Evolutionary conservation across 176 grass and related monocot species (phyloP), one percentile per base, ranked within the genome.

Genomic region (Carex parvula): DNA sequence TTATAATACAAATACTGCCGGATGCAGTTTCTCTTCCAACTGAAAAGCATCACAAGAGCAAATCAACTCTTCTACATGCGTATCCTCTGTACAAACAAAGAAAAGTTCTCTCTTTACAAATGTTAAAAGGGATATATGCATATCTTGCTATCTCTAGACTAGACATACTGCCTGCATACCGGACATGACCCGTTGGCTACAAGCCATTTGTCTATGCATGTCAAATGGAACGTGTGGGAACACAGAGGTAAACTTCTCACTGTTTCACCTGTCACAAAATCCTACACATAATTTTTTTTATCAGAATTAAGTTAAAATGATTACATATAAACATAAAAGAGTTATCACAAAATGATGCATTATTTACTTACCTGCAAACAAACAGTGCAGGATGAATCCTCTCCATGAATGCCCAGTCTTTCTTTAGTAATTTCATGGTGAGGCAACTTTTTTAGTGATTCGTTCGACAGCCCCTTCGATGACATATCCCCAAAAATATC

Each of bases 121-220:
- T 48, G 33, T 50, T 50, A 50, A 50, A 50, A 50, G 46, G 10
- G 46, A 50, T 50, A 11, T 50, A 50, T 44, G 8, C 10, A 7
- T 55, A 17, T 76, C 10, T 55, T 50, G 37, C 3, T 54, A n/a
- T 20, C 15, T 21, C 73, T 80, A 11, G 46, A 50, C 46, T 92
- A 95, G 60, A 93, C 94, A 50, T 86, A 73, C 81, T 85, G 91
- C 81, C 94, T 89, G 79, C 89, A 96, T 39, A 97, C 91, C 44
- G 94, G 94, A 86, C 94, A 97, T 4, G 94, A 91, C 16, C 85
- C 84, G 79, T 91, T 91, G 62, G 86, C 84, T 75, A 70, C 58
- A 74, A 97, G 90, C 94, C 91, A 97, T 90, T 92, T 89, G 84
- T 97, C 94, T 62, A 97, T 87, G 9, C 94, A 97, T 63, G 73